phyloP scores from a whole-genome alignment of 306 rosid species.

The Rosa lucieae region DNA sequence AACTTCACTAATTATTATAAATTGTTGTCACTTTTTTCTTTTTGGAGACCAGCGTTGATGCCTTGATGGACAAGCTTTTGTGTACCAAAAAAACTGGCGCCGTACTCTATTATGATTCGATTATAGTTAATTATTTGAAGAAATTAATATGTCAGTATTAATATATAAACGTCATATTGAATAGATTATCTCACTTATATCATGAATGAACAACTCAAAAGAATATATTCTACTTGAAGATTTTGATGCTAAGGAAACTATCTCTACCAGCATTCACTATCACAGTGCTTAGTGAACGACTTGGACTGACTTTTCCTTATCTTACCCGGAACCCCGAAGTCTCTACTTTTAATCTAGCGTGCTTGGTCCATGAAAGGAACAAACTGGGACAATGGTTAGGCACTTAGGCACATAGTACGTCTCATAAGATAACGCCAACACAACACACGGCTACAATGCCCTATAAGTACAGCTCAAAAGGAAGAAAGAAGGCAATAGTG shows the following conservation, averaged over 20 bases:
- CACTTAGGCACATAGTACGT: background rate
- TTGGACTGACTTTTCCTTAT: background rate
- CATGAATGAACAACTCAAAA: too few relatives aligned
- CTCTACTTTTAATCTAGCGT: background rate
- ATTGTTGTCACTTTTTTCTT: background rate
- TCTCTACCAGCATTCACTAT: background rate
- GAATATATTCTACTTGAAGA: too few relatives aligned
- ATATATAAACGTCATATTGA: too few relatives aligned
- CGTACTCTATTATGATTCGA: background rate
- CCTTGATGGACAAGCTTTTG: background rate
- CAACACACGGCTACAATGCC: background rate
- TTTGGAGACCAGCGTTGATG: conserved; percentile 3
- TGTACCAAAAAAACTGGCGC: background rate
- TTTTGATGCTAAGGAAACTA: too few relatives aligned
- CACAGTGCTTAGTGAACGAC: background rate
- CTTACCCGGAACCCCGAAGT: background rate
- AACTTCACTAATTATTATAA: conserved; percentile 12
- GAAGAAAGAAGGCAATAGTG: background rate
- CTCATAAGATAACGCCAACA: background rate
- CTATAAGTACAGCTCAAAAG: background rate
- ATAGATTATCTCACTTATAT: background rate
- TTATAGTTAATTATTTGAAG: background rate
- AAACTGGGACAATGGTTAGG: conserved; percentile 1
- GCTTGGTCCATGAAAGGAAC: background rate
- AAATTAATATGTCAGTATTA: too few relatives aligned